These are phyloP conservation scores for Coemansia asiatica DNA, from an alignment of 192 early-diverging fungal species.

Conservation along the genomic window DNA sequence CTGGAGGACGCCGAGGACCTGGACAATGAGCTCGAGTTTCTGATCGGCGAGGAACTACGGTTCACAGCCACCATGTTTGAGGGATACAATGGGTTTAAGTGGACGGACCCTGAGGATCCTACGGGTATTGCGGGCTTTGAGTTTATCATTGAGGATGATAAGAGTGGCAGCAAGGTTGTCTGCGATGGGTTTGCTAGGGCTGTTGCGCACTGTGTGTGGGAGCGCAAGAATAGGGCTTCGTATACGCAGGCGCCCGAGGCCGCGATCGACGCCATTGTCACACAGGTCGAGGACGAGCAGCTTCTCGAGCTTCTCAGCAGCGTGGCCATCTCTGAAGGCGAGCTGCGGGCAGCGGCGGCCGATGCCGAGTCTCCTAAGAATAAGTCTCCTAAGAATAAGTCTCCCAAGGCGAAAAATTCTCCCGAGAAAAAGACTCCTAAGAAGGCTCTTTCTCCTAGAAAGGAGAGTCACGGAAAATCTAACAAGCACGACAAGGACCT, in stretches of 20 bases:
- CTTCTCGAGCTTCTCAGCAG: slow-evolving; percentile 35
- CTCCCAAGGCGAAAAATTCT: background rate
- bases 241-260: slow-evolving; percentile 31
- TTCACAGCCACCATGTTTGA: slow-evolving; percentile 31
- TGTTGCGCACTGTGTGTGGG: slow-evolving; percentile 46
- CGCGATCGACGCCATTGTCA: slow-evolving; percentile 29
- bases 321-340: slow-evolving; percentile 35
- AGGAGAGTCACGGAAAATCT: slow-evolving; percentile 9
- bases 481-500: slow-evolving; percentile 12
- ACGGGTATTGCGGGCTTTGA: slow-evolving; percentile 15
- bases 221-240: slow-evolving; percentile 24
- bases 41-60: slow-evolving; percentile 60
- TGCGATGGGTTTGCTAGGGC: slow-evolving; percentile 41
- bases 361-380: background rate
- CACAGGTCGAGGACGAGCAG: slow-evolving; percentile 38
- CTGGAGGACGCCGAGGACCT: slow-evolving; percentile 52
- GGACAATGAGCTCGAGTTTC: slow-evolving; percentile 70
- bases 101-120: slow-evolving; percentile 16
- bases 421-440: background rate
- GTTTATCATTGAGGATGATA: slow-evolving; percentile 34
- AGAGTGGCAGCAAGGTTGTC: slow-evolving; percentile 8
- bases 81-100: slow-evolving; percentile 38
- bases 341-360: slow-evolving; percentile 7
- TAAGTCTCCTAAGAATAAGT: background rate
- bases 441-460: slow-evolving; percentile 2